phyloP scores from a whole-genome alignment of 108 stramenopile species.

The Skeletonema potamos region DNA sequence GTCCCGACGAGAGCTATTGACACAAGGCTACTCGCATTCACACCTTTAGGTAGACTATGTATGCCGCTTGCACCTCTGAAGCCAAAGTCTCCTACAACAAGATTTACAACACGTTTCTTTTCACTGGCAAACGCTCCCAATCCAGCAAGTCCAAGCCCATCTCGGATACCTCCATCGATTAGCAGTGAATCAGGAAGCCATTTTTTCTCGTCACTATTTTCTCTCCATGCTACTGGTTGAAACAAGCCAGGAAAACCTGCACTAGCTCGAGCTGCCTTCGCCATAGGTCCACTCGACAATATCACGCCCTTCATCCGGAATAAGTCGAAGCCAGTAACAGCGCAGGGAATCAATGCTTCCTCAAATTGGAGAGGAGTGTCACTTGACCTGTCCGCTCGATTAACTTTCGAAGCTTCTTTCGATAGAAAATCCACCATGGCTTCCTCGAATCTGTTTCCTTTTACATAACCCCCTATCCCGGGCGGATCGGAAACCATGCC shows the following conservation, averaged over 20 bases:
- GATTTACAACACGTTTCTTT: slow-evolving; percentile 62
- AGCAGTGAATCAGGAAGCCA: slow-evolving; percentile 45
- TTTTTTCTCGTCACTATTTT: slow-evolving; percentile 12
- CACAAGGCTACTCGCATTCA: slow-evolving; percentile 46
- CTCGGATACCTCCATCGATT: slow-evolving; percentile 77
- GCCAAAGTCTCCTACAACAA: slow-evolving; percentile 66
- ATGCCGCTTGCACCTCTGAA: slow-evolving; percentile 38
- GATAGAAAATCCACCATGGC: slow-evolving; percentile 54
- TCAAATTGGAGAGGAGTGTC: slow-evolving; percentile 44
- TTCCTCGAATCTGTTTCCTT: slow-evolving; percentile 68
- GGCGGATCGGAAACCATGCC: slow-evolving; percentile 62
- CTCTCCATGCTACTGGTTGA: slow-evolving; percentile 71
- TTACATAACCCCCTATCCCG: slow-evolving; percentile 53
- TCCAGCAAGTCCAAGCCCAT: slow-evolving; percentile 60
- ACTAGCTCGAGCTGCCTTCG: slow-evolving; percentile 73
- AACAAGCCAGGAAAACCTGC: slow-evolving; percentile 80
- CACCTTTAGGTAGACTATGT: slow-evolving; percentile 37
- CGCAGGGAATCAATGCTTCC: slow-evolving; percentile 68
- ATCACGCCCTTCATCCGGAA: slow-evolving; percentile 47
- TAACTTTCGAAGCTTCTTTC: slow-evolving; percentile 9
- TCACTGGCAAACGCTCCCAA: slow-evolving; percentile 17
- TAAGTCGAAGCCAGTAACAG: slow-evolving; percentile 76
- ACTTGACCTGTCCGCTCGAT: neutral
- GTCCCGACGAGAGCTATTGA: slow-evolving; percentile 65
- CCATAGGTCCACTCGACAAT: slow-evolving; percentile 64